phyloP scores from a whole-genome alignment of 305 asterid genomes.

The Rubia occidens region DNA sequence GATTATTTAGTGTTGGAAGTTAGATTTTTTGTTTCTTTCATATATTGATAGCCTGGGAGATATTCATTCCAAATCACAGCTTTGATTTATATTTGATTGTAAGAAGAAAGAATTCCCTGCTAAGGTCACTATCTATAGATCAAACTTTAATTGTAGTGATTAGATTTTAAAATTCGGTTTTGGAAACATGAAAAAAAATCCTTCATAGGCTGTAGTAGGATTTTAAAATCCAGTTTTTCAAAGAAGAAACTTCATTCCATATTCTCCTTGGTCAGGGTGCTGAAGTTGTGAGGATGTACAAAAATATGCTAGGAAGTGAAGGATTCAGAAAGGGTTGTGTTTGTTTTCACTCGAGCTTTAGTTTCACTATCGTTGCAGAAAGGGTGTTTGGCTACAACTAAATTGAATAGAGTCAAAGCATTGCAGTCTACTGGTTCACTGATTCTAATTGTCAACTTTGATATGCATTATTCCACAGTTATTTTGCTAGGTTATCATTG shows the following conservation, averaged over 20 bases:
- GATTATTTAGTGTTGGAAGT: no score
- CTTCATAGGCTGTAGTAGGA: background rate
- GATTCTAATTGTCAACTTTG: no score
- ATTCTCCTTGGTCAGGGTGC: constrained; percentile 56
- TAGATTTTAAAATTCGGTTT: background rate
- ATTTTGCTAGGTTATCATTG: no score
- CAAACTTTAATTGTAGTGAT: background rate
- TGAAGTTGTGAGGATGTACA: constrained; percentile 97
- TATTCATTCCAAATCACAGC: background rate
- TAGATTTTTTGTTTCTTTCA: background rate
- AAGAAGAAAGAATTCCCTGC: background rate
- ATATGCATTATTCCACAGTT: no score
- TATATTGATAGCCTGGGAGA: background rate
- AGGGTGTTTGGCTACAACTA: no score
- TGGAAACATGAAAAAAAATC: background rate
- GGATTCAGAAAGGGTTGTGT: constrained; percentile 74
- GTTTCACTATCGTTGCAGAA: background rate
- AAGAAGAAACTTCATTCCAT: constrained; percentile 4
- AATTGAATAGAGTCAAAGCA: no score
- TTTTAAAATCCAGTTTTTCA: background rate
- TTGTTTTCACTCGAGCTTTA: background rate
- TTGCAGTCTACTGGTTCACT: no score
- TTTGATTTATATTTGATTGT: background rate
- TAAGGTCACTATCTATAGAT: background rate
- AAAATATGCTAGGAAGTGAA: constrained; percentile 64